Conservation (phyloP, 1,284 basidiomycete species). For the Ustilago esculenta region DNA sequence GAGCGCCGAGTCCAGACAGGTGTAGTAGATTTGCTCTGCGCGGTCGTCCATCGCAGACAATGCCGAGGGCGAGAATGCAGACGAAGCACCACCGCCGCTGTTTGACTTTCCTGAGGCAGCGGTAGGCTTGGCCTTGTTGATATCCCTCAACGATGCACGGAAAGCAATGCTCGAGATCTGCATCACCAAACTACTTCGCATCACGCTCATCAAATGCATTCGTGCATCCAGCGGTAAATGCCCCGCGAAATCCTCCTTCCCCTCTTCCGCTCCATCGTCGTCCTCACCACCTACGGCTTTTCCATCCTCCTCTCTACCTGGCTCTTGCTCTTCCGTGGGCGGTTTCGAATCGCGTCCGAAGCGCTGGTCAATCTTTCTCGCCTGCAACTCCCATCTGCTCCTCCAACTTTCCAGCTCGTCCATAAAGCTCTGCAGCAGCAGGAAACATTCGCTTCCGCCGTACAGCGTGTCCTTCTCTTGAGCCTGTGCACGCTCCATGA, state of each 20-base stretch:
- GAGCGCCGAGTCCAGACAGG: constrained; percentile 45
- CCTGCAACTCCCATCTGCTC: constrained; percentile 42
- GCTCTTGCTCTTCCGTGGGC: not conserved
- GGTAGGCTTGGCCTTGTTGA: constrained; percentile 41
- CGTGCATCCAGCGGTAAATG: constrained; percentile 23
- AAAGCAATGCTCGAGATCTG: constrained; percentile 50
- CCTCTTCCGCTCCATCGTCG: not conserved
- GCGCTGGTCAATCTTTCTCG: constrained; percentile 33
- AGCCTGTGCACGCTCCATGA: constrained; percentile 46
- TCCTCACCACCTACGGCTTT: not conserved
- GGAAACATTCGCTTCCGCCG: constrained; percentile 42
- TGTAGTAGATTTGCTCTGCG: constrained; percentile 45
- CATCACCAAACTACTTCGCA: constrained; percentile 48
- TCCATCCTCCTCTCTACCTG: not conserved
- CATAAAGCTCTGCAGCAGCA: constrained; percentile 42
- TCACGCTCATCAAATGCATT: constrained; percentile 37
- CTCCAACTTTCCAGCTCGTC: constrained; percentile 46
- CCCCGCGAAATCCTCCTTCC: constrained; percentile 7
- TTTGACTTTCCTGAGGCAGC: constrained; percentile 6
- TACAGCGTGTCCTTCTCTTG: constrained; percentile 40
- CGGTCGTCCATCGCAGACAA: constrained; percentile 43
- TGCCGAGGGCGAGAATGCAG: constrained; percentile 24
- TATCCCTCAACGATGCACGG: constrained; percentile 38
- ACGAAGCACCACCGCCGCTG: constrained; percentile 3
- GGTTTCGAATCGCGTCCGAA: constrained; percentile 14